Base-by-base conservation (phyloP, 2,329 filamentous ascomycete genomes). In the Colletotrichum simmondsii region DNA sequence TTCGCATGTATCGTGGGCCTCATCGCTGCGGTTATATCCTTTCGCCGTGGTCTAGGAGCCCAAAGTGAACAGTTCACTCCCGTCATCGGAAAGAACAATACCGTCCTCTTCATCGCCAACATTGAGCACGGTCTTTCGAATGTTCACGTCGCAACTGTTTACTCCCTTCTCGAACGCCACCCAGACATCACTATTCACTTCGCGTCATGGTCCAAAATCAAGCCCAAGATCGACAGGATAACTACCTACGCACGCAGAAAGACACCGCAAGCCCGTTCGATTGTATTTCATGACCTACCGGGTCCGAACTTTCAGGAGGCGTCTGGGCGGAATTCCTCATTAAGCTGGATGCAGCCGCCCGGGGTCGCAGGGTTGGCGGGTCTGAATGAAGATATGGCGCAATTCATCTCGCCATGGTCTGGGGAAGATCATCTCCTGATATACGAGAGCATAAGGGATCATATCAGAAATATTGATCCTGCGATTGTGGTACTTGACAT, bases 141-240 rank as follows among this genome's bases (percentile, higher is more conserved):
- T 58, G 81, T 83, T 22, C 80, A 80, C 64, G 71, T 84, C 14
- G 81, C 82, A 5, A 82, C 82, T 5, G 74, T 76, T n/a, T 77
- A 77, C 1, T 79, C 81, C 0, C 71, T 85, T 6, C 59, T 83
- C 3, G 81, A 83, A 22, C 75, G 78, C 2, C 75, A 82, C 30
- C 77, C 81, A 0, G 71, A 79, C 16, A 74, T 83, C 22, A 74
- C 82, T 3, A 71, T 83, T 1, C 82, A 84, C 64, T 80, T 81
- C 64, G 82, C 77, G 4, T 83, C 82, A 1, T 83, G 82, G 58
- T 57, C 76, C 5, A 66, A 68, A 4, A 57, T 76, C 3, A 63
- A 32, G 2, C 16, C 37, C 5, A 76, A 73, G 56, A 26, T 76
- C 46, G 65, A 72, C 32, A 68, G 71, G 2, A 37, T 75, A 5